Evolutionary conservation across 345 rosid species (phyloP), one percentile per base, ranked within the genome.

Genomic region (Turnera subulata): DNA sequence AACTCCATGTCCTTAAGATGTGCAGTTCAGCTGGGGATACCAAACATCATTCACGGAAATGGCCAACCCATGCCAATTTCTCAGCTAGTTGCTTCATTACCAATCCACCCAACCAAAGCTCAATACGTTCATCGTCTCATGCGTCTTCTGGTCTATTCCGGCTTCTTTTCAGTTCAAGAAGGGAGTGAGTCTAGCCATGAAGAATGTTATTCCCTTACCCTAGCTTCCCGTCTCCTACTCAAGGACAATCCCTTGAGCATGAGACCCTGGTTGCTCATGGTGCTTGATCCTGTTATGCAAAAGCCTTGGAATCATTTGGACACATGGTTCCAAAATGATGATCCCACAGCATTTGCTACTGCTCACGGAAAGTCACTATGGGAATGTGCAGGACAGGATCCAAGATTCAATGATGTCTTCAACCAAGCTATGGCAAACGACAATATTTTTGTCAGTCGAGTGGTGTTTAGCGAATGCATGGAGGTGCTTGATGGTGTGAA

Each of bases 351-450:
- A n/a, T n/a, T n/a, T n/a, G n/a, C n/a, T n/a, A n/a, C n/a, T n/a
- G n/a, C n/a, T n/a, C n/a, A n/a, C n/a, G n/a, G n/a, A n/a, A n/a
- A n/a, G n/a, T n/a, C n/a, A n/a, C n/a, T n/a, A n/a, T n/a, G n/a
- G n/a, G n/a, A n/a, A n/a, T n/a, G n/a, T n/a, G n/a, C n/a, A n/a
- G n/a, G n/a, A n/a, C n/a, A n/a, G n/a, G n/a, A n/a, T n/a, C n/a
- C n/a, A n/a, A n/a, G n/a, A n/a, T n/a, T n/a, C n/a, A n/a, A n/a
- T n/a, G n/a, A n/a, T n/a, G n/a, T n/a, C n/a, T n/a, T n/a, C n/a
- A n/a, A n/a, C 50, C 62, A 50, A 5, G 18, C 15, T 8, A 68
- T 68, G 72, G 55, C 64, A 19, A 33, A 26, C 12, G 73, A 69
- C 21, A 7, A 55, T 4, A 19, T 0, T 2, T 29, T 69, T 13